Evolutionary conservation across 495 filamentous ascomycete species (phyloP).

Genomic region (Copromyces sp.): DNA sequence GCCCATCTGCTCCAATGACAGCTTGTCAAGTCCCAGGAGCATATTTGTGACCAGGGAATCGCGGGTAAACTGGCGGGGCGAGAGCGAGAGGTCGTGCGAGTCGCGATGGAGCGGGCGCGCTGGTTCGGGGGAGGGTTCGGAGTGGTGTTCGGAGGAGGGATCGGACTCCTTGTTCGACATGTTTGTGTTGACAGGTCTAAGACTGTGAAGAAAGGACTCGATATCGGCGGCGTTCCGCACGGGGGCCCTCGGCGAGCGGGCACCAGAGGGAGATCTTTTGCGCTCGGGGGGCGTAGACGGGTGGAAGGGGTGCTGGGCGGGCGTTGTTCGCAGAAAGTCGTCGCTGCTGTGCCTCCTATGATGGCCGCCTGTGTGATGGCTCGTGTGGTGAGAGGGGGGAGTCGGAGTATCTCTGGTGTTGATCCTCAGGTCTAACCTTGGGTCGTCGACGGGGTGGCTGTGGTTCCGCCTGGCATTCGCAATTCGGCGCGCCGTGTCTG

Average conservation of each 20-base stretch:
- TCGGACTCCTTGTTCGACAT: constrained; percentile 22
- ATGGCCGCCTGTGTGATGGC: neutral
- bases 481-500: neutral
- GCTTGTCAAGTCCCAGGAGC: constrained; percentile 79
- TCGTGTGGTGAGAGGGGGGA: neutral
- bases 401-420: neutral
- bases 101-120: constrained; percentile 40
- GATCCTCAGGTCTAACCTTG: neutral
- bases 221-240: constrained; percentile 20
- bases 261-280: constrained; percentile 3
- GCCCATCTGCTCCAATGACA: constrained; percentile 46
- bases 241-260: constrained; percentile 18
- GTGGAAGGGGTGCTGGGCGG: neutral
- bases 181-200: constrained; percentile 23
- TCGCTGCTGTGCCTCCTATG: neutral
- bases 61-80: constrained; percentile 61
- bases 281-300: neutral
- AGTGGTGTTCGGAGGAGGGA: neutral
- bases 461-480: neutral
- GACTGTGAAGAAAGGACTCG: constrained; percentile 24
- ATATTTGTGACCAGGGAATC: constrained; percentile 89
- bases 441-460: neutral
- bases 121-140: constrained; percentile 16
- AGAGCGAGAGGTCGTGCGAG: constrained; percentile 80
- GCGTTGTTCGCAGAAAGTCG: neutral